Conservation (phyloP, 2,329 filamentous ascomycete genomes). For the Xylaria sp. region DNA sequence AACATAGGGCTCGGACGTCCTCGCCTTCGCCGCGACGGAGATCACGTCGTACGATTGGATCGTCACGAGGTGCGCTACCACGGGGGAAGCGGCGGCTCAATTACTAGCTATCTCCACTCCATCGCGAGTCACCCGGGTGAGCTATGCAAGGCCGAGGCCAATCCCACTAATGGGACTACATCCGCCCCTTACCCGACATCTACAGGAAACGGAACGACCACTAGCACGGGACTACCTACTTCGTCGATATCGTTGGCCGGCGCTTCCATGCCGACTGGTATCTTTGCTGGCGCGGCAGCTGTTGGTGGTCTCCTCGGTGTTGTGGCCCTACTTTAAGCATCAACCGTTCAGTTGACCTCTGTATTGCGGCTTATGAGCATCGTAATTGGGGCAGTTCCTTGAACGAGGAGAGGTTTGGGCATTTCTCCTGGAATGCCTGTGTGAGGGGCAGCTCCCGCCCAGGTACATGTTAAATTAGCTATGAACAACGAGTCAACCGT, state of each 20-base stretch:
- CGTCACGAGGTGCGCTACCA: conserved; percentile 12
- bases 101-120: conserved; percentile 1
- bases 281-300: not conserved
- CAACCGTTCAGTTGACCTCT: no score
- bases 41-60: conserved; percentile 10
- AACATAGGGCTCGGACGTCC: not conserved
- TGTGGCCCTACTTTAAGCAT: conserved; percentile 8
- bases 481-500: no score
- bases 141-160: not conserved
- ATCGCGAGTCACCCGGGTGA: not conserved
- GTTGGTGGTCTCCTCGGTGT: conserved; percentile 3
- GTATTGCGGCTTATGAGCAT: no score
- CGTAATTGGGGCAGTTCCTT: no score
- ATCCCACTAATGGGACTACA: not conserved
- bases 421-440: no score
- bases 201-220: not conserved
- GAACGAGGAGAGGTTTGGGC: no score
- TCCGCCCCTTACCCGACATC: not conserved
- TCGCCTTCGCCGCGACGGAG: not conserved
- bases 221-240: not conserved
- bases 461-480: no score
- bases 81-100: not conserved
- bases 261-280: conserved; percentile 6
- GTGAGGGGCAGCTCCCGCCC: no score
- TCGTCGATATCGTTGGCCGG: not conserved